These are phyloP conservation scores for Rhodomyrtus psidioides DNA, from an alignment of 441 rosid species.

Conservation along the genomic window DNA sequence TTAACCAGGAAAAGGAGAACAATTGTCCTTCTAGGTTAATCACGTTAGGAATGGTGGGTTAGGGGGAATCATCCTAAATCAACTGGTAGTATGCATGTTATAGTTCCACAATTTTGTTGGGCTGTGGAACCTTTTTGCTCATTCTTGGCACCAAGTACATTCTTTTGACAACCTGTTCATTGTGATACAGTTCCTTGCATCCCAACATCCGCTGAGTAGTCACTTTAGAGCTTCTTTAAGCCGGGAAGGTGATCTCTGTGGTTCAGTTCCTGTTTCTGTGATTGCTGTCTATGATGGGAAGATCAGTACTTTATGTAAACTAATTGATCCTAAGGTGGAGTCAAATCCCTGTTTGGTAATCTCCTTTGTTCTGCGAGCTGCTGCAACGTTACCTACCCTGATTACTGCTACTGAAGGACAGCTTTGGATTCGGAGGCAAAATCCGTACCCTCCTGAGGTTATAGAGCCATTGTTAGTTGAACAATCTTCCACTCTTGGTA, in stretches of 20 bases:
- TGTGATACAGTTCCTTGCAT: conserved; percentile 54
- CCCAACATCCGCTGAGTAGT: conserved; percentile 62
- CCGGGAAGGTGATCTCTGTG: conserved; percentile 55
- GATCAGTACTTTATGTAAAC: conserved; percentile 56
- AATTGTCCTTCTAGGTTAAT: background rate
- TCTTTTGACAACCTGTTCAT: conserved; percentile 1
- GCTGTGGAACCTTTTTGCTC: background rate
- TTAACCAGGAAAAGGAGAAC: background rate
- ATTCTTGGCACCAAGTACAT: background rate
- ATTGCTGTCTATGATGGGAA: conserved; percentile 66
- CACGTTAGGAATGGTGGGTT: background rate
- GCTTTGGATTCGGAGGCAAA: conserved; percentile 49
- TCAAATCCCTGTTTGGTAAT: conserved; percentile 49
- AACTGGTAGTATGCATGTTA: background rate
- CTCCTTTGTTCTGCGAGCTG: conserved; percentile 60
- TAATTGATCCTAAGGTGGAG: conserved; percentile 57
- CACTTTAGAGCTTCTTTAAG: conserved; percentile 71
- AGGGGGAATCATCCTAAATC: background rate
- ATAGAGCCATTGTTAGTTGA: conserved; percentile 32
- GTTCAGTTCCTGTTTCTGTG: conserved; percentile 72
- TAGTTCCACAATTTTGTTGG: background rate
- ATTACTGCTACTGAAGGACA: conserved; percentile 33
- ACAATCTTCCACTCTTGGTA: conserved; percentile 25
- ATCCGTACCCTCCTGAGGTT: conserved; percentile 39
- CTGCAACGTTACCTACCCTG: conserved; percentile 39